A percentile compares a stretch with the other conserved stretches of the same genome.
phyloP scores from a whole-genome alignment of 345 rosid species.

The Erucastrum elatum region DNA sequence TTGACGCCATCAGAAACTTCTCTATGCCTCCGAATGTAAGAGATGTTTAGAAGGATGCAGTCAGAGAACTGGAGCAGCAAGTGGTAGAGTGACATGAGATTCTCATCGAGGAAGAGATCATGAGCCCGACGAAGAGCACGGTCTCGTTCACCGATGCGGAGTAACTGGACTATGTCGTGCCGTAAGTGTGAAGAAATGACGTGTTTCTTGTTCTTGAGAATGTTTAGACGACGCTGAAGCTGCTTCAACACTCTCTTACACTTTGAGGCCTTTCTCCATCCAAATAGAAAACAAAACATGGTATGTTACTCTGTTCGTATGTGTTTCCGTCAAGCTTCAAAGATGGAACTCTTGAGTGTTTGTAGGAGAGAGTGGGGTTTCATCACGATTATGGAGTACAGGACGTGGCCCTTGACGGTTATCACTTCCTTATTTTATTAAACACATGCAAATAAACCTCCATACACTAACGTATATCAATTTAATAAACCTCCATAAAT shows the following conservation, averaged over 20 bases:
- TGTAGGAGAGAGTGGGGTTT: constrained; percentile 26
- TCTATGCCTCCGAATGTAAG: constrained; percentile 69
- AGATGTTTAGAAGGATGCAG: constrained; percentile 46
- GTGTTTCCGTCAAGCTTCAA: background rate
- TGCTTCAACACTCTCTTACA: constrained; percentile 61
- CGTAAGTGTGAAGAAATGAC: constrained; percentile 57
- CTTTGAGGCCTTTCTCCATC: constrained; percentile 81
- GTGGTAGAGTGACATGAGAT: constrained; percentile 48
- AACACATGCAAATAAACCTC: background rate
- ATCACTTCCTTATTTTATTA: constrained; percentile 9
- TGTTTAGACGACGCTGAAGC: constrained; percentile 58
- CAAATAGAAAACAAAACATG: constrained; percentile 68
- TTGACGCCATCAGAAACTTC: constrained; percentile 70
- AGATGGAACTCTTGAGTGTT: constrained; percentile 16
- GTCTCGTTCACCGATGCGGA: constrained; percentile 54
- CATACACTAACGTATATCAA: background rate
- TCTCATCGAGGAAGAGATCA: constrained; percentile 60
- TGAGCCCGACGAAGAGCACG: constrained; percentile 60
- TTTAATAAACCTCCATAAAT: background rate
- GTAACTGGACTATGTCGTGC: constrained; percentile 63
- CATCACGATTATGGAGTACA: constrained; percentile 8
- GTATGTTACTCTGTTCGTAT: background rate
- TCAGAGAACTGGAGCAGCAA: constrained; percentile 66
- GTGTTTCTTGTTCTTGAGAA: constrained; percentile 61
- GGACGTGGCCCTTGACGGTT: constrained; percentile 24